Evolutionary conservation across 1,284 basidiomycete species (phyloP), one percentile per base, ranked within the genome.

Genomic region (Melampsora americana): DNA sequence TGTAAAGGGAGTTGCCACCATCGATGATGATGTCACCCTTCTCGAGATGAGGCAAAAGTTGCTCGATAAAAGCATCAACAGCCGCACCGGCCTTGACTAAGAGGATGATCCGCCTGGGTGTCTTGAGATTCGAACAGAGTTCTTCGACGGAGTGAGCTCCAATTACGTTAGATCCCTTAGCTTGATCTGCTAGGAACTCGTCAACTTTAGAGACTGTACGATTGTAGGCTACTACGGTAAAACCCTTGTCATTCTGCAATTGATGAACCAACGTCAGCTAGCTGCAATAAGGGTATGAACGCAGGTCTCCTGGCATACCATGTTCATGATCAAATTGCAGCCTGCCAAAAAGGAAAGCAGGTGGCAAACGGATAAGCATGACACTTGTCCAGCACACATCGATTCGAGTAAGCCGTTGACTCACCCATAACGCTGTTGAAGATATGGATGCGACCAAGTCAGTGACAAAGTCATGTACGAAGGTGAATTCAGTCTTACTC

Each of bases 1-100:
- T 95, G 87, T 92, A 99, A 86, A 99, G 94, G 76, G 95, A 98
- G 87, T 99, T 99, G 82, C 96, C 95, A 82, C 96, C 96, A 84
- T 99, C 96, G 81, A 99, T 98, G 87, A 99, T 89, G 86, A 99
- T 98, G 85, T 98, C 87, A 77, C 87, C 87, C 85, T 87, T 85
- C 83, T 88, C 87, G 79, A 88, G 85, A 84, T 84, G 83, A 66
- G 87, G 86, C 77, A 85, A 82, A 80, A 87, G 85, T 82, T 86
- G 86, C 68, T 83, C 81, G 79, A 88, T 87, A 81, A 88, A 87
- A 81, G 85, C 84, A 83, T 87, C 87, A 78, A 88, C 87, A 80
- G 87, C 86, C 79, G 85, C 80, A 79, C 87, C 87, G 79, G 87
- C 87, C 85, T 88, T 87, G 85, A 99, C 96, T 82, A 99, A 92